Percentiles rank a stretch among this genome's conserved stretches.
These are phyloP conservation scores for Fraxinus anomala DNA, from an alignment of 257 asterid genomes.

Conservation along the genomic window DNA sequence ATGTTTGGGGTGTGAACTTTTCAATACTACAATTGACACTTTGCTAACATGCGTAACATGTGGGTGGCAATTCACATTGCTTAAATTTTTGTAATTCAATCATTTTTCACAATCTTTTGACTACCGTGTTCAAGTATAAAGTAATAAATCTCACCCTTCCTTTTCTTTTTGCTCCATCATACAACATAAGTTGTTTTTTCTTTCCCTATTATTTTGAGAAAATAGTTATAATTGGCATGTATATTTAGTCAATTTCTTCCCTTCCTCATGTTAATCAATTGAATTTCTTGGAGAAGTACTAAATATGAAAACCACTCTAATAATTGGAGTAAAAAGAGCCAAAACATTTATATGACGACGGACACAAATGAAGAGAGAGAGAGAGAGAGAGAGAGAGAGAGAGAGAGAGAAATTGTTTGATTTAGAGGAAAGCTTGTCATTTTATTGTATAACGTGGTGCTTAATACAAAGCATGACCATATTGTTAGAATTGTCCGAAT, in stretches of 20 bases:
- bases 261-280: neutral
- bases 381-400: no score
- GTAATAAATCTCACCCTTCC: neutral
- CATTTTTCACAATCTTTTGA: neutral
- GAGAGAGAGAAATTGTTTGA: no score
- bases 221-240: neutral
- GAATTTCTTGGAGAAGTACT: constrained; percentile 6
- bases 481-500: neutral
- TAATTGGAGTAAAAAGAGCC: neutral
- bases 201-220: neutral
- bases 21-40: neutral
- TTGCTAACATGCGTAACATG: neutral
- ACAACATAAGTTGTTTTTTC: neutral
- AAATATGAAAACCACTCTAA: neutral
- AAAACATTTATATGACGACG: no score
- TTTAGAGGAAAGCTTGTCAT: no score
- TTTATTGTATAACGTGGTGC: no score
- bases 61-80: neutral
- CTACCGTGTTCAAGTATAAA: neutral
- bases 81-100: neutral
- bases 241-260: neutral
- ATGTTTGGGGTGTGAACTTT: neutral
- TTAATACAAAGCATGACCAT: neutral
- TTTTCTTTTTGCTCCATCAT: neutral
- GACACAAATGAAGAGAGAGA: neutral